Percentiles rank a stretch among this genome's conserved stretches.
These are phyloP conservation scores for Gillenia trifoliata DNA, from an alignment of 306 rosid genomes.

Conservation along the genomic window DNA sequence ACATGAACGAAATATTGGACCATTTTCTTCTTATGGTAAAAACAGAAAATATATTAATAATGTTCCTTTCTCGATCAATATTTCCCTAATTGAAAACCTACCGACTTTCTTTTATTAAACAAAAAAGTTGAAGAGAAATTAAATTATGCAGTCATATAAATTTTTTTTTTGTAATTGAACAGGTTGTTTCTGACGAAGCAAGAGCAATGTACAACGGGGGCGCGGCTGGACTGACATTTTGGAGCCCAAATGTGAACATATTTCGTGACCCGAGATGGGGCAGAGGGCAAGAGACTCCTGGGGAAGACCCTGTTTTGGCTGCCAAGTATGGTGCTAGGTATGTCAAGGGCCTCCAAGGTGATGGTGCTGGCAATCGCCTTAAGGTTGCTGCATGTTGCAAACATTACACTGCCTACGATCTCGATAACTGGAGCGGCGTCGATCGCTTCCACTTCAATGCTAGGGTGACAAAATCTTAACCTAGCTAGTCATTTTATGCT, in stretches of 20 bases:
- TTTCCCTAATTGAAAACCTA: neutral
- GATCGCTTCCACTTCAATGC: conserved; percentile 92
- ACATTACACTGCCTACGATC: conserved; percentile 92
- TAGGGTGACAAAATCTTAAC: conserved; percentile 31
- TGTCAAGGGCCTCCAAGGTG: conserved; percentile 75
- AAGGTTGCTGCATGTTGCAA: conserved; percentile 97
- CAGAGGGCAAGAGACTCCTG: conserved; percentile 90
- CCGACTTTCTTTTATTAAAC: neutral
- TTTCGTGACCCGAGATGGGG: conserved; percentile 97
- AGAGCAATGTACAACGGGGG: conserved; percentile 97
- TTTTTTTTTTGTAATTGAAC: neutral
- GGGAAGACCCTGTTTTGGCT: conserved; percentile 71
- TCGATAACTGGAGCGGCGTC: conserved; percentile 81
- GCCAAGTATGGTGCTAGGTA: conserved; percentile 71
- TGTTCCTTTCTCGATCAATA: neutral
- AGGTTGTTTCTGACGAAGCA: conserved; percentile 95
- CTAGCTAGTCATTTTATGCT: neutral
- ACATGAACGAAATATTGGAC: neutral
- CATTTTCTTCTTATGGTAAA: neutral
- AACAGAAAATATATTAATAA: neutral
- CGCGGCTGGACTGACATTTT: conserved; percentile 68
- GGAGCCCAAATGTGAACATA: conserved; percentile 96
- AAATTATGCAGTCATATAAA: neutral
- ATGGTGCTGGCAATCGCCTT: conserved; percentile 50
- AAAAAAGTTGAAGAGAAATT: neutral